These are phyloP conservation scores for Fusarium cyanostomum DNA, from an alignment of 2,329 filamentous ascomycete species.

Conservation along the genomic window DNA sequence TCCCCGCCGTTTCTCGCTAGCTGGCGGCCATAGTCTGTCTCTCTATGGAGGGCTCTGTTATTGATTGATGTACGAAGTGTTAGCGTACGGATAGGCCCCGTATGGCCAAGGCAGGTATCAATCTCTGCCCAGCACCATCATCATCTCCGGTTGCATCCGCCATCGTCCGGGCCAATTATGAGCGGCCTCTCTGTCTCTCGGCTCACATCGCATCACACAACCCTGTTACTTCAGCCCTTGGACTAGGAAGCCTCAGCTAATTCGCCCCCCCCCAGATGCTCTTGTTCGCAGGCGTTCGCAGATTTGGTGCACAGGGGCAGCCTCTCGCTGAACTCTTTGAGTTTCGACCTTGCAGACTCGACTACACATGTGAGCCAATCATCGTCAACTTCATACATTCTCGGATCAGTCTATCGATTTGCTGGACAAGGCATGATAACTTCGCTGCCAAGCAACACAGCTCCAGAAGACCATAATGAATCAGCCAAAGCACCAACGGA, in stretches of 20 bases:
- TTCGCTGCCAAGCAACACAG: constrained; percentile 14
- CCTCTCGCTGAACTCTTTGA: constrained; percentile 10
- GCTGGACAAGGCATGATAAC: constrained; percentile 12
- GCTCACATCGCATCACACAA: constrained; percentile 13
- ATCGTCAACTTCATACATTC: constrained; percentile 8
- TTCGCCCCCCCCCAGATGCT: constrained; percentile 2
- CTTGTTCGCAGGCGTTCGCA: constrained; percentile 27
- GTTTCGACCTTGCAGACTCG: constrained; percentile 17
- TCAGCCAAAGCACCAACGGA: not conserved
- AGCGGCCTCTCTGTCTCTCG: constrained; percentile 2
- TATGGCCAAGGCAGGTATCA: not conserved
- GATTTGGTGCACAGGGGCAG: constrained; percentile 13
- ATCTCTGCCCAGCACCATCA: constrained; percentile 15
- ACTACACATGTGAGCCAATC: not conserved
- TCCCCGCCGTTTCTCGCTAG: constrained; percentile 24
- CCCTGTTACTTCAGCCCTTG: constrained; percentile 20
- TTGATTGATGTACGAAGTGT: too few species aligned
- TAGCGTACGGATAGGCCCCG: constrained; percentile 22
- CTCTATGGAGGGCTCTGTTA: not conserved
- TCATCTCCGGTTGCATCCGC: constrained; percentile 20
- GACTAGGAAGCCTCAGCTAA: constrained; percentile 7
- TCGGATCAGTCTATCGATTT: constrained; percentile 8
- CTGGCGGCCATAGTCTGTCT: not conserved
- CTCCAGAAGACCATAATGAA: not conserved
- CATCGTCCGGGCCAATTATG: constrained; percentile 18